Base-by-base conservation (phyloP, 768 basidiomycete genomes). In the Rhizopogon salebrosus region DNA sequence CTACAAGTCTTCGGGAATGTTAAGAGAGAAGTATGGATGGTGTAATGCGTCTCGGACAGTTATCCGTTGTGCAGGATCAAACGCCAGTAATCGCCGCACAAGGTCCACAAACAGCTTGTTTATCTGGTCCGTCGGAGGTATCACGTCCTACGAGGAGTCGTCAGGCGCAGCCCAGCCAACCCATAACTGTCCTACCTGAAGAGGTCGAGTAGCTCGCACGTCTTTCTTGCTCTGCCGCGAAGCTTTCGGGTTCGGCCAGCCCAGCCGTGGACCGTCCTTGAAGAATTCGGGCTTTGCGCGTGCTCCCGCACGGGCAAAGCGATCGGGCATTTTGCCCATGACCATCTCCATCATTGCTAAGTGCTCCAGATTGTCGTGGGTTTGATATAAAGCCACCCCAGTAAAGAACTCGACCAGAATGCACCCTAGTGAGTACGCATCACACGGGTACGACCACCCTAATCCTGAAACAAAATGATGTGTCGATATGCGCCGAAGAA, bases 301-400 rank as follows among this genome's bases (percentile, higher is more conserved):
- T 8, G 85, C 82, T 16, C 87, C 88, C 40, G 79, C 77, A 39
- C 87, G 79, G 36, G 83, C 82, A 64, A 95, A 92, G 5, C 86
- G 83, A 48, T 89, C 85, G 0, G 95, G 92, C 87, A 98, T 95
- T 74, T 89, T 91, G 54, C 95, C 95, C 90, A 98, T 98, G 36
- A 98, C 97, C 68, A 90, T 87, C 68, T 98, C 95, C 97, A 99
- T 99, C 97, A 99, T 99, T 37, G 95, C 97, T 13, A 99, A 83
- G 70, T 99, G 97, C 68, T 99, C 97, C 8, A 98, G 80, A 67
- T 99, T 98, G 71, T 98, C 95, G 63, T 98, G 97, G 0, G 97
- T 98, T 70, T 99, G 97, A 73, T 97, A 99, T n/a, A 99, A 80
- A 7, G 97, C 97, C 31, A 93, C 84, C 24, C 97, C 97, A 16